Base-by-base conservation (phyloP, 305 asterid species). In the Monarda citriodora region DNA sequence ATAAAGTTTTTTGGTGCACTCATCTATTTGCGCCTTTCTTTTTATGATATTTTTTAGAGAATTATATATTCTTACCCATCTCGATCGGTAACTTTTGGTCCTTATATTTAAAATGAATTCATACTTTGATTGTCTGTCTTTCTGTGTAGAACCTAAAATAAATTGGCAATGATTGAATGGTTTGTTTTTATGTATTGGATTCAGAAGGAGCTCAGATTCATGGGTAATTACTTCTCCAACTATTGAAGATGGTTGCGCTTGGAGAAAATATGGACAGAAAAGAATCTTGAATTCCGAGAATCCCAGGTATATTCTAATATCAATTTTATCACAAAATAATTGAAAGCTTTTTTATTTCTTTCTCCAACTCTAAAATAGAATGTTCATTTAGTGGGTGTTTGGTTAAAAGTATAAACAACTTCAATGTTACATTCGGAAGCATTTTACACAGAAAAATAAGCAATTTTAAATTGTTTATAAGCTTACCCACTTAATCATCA, bases 211-310 rank as follows among this genome's bases (percentile, higher is more conserved):
- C 11, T 57, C 67, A 7, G 73, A 69, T 46, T 65, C 95, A 15
- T 45, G 79, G 82, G 64, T 61, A 14, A 56, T 5, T 18, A 15
- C 58, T 12, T 69, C 81, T 48, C 52, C 72, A 10, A 71, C 77
- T 0, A 60, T 36, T 29, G 80, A 72, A 61, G 96, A 88, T 79
- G 89, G 82, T 7, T 70, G 58, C 59, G 77, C 85, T 15, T 85
- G 96, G 96, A 78, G 95, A 37, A 88, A 88, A 63, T 88, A 88
- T 72, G 96, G 96, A 37, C 96, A 88, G 67, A 88, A 88, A 72
- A 60, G 38, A 7, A 86, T 88, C 40, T 65, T 67, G 51, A 71
- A 73, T 58, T 70, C 85, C 7, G 50, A 63, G 0, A 60, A 71
- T 63, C 92, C 96, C 11, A 88, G 96, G 96, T 88, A 40, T 3